Evolutionary conservation across 2,329 filamentous ascomycete genomes (phyloP), one percentile per base, ranked within the genome.

Genomic region (Malbranchea cinnamomea): DNA sequence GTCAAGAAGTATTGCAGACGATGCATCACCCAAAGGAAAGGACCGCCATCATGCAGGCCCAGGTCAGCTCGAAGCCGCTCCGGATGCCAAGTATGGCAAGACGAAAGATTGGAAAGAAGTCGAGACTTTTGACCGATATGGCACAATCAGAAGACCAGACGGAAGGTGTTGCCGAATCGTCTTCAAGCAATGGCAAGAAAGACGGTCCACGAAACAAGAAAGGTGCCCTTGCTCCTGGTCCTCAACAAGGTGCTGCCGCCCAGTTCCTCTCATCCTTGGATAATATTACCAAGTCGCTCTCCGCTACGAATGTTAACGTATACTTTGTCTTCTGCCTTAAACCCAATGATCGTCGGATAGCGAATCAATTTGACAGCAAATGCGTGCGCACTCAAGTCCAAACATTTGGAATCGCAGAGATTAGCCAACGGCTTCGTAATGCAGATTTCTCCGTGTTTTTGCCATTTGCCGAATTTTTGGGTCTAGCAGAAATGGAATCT

Each of bases 311-410:
- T 47, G 80, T 84, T 7, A 98, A 98, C 47, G 72, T 79, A 1
- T 98, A 98, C 56, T 95, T 94, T 44, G 71, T 98, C 25, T 94
- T 98, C 56, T 98, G 89, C 48, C 59, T 98, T 39, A 98, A 98
- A 57, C 87, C 89, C 13, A 98, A 98, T 44, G 89, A 98, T 51
- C 72, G 89, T 31, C 75, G 89, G 28, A 98, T 98, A 41, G 87
- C 89, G 37, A 98, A 98, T 43, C 89, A 98, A 48, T 98, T 95
- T 45, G 89, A 98, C 54, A 94, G 84, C 68, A 95, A 95, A 56
- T 98, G 89, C 50, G 89, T 98, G 13, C 76, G 89, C 3, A 81
- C 80, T 7, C 89, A 98, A 50, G 71, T 98, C 1, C 87, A 95
- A 49, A 92, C 84, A 0, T 82, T 95, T 42, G 89, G 89, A 18